These are phyloP conservation scores for Solanum chmielewskii DNA, from an alignment of 257 asterid genomes.

Conservation along the genomic window DNA sequence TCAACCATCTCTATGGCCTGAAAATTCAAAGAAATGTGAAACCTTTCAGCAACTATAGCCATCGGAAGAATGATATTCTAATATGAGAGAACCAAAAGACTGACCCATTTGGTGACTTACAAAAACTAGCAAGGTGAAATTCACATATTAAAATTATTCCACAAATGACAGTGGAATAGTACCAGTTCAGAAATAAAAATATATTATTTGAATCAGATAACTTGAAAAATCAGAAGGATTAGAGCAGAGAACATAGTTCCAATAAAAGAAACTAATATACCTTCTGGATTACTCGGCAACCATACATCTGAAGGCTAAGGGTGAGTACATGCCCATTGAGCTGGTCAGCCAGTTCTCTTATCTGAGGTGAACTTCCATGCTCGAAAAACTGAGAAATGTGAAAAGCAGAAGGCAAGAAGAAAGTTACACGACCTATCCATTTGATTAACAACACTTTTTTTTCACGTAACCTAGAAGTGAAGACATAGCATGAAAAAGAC, in stretches of 20 bases:
- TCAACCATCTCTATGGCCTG: constrained; percentile 78
- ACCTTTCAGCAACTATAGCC: neutral
- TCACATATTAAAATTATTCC: neutral
- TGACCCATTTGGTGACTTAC: neutral
- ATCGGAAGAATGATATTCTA: neutral
- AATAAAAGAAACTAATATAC: constrained; percentile 15
- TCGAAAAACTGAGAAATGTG: constrained; percentile 55
- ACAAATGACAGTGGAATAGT: neutral
- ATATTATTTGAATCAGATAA: neutral
- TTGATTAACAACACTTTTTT: neutral
- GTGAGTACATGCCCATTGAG: constrained; percentile 60
- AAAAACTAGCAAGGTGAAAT: neutral
- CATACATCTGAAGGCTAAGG: constrained; percentile 86
- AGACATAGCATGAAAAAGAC: neutral
- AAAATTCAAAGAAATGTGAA: neutral
- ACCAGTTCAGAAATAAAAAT: neutral
- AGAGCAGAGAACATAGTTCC: neutral
- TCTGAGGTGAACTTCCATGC: constrained; percentile 61
- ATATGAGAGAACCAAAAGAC: neutral
- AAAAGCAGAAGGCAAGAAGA: neutral
- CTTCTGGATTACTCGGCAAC: constrained; percentile 89
- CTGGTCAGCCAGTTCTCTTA: constrained; percentile 56
- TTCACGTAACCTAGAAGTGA: neutral
- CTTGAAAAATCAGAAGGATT: neutral
- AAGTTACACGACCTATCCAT: neutral